A percentile compares a stretch with the other conserved stretches of the same genome.
phyloP scores from a whole-genome alignment of 163 green algal species.

The Prototheca wickerhamii region DNA sequence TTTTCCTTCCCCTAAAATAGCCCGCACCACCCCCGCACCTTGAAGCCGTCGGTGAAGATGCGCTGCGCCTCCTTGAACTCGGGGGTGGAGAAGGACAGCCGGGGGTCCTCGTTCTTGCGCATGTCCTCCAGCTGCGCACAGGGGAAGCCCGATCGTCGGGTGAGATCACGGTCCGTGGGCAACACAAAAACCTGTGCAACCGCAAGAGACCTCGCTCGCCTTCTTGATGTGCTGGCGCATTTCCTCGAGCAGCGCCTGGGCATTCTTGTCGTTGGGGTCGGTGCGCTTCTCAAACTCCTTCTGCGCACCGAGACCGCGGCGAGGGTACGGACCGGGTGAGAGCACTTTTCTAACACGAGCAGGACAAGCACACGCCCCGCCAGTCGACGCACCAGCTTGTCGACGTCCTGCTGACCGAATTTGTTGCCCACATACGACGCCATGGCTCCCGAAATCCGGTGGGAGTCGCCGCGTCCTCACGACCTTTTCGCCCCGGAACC shows the following conservation, averaged over 20 bases:
- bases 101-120: slow-evolving; percentile 77
- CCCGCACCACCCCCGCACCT: slow-evolving; percentile 36
- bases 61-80: slow-evolving; percentile 91
- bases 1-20: background rate
- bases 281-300: slow-evolving; percentile 71
- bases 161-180: background rate
- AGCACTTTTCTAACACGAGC: background rate
- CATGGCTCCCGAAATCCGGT: slow-evolving; percentile 15
- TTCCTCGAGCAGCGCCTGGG: slow-evolving; percentile 74
- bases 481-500: background rate
- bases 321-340: background rate
- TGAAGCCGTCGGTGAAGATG: slow-evolving; percentile 84
- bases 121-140: slow-evolving; percentile 69
- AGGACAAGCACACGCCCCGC: no score
- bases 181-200: background rate
- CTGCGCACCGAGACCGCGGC: slow-evolving; percentile 22
- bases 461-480: background rate
- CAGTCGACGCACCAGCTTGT: slow-evolving; percentile 33
- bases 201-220: slow-evolving; percentile 32
- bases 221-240: slow-evolving; percentile 82
- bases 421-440: slow-evolving; percentile 35
- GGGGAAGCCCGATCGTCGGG: background rate
- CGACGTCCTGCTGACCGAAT: slow-evolving; percentile 33
- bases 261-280: slow-evolving; percentile 62
- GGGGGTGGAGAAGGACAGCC: slow-evolving; percentile 85